A percentile compares a stretch with the other conserved stretches of the same genome.
These are phyloP conservation scores for Penicillium coprophilum DNA, from an alignment of 495 filamentous ascomycete genomes.

Conservation along the genomic window DNA sequence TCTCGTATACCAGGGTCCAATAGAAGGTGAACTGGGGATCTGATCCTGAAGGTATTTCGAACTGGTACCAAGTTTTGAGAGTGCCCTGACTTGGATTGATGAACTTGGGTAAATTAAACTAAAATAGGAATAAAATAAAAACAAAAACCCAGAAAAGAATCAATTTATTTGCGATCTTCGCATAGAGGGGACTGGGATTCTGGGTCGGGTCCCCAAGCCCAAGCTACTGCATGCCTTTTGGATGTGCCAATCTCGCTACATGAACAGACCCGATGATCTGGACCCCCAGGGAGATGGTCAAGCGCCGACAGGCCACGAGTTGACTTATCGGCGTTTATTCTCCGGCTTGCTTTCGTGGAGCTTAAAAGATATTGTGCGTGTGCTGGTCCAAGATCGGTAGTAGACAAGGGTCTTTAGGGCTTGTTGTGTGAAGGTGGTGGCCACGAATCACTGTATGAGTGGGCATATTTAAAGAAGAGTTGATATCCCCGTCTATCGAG, in stretches of 20 bases:
- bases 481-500: background rate
- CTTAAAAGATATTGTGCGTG: background rate
- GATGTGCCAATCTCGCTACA: constrained; percentile 16
- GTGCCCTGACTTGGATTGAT: constrained; percentile 1
- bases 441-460: background rate
- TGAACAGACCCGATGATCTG: too few species aligned
- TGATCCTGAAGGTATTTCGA: background rate
- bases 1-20: constrained; percentile 7
- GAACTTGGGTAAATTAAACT: background rate
- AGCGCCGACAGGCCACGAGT: background rate
- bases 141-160: background rate
- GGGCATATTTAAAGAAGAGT: background rate
- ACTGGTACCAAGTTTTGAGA: background rate
- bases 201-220: constrained; percentile 14
- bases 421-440: background rate
- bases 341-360: background rate
- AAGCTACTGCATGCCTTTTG: constrained; percentile 16
- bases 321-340: background rate
- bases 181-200: constrained; percentile 20
- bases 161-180: constrained; percentile 12
- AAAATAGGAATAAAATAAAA: background rate
- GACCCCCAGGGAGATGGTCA: background rate
- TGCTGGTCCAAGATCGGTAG: background rate
- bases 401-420: background rate
- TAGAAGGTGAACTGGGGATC: background rate